phyloP scores from a whole-genome alignment of 805 yeast species.

The Teunomyces panamensis region DNA sequence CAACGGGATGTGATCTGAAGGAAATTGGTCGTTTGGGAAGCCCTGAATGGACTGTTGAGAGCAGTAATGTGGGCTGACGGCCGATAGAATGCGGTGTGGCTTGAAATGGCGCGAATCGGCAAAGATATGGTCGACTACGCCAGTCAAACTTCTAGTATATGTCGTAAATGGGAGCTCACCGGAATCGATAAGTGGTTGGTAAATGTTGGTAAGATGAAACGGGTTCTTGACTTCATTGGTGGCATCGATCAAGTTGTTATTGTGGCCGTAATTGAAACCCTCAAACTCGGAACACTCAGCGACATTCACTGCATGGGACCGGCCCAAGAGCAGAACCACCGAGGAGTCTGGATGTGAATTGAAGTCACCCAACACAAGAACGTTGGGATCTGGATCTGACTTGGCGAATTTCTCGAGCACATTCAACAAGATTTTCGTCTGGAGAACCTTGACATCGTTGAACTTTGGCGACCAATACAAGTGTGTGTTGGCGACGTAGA shows the following conservation, averaged over 20 bases:
- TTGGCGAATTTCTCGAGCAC: slow-evolving; percentile 70
- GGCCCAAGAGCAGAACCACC: slow-evolving; percentile 68
- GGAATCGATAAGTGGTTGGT: not conserved
- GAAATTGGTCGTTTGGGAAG: slow-evolving; percentile 89
- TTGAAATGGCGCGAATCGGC: slow-evolving; percentile 68
- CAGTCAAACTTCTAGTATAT: slow-evolving; percentile 88
- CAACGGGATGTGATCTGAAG: slow-evolving; percentile 90
- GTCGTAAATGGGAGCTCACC: slow-evolving; percentile 92
- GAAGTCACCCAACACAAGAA: slow-evolving; percentile 94
- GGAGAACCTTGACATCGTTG: slow-evolving; percentile 94
- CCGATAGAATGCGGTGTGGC: slow-evolving; percentile 80
- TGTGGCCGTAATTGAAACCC: slow-evolving; percentile 87
- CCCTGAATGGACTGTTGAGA: slow-evolving; percentile 70
- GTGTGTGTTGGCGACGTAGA: slow-evolving; percentile 85
- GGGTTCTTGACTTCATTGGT: slow-evolving; percentile 60
- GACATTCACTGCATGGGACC: slow-evolving; percentile 71
- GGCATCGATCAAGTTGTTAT: slow-evolving; percentile 82
- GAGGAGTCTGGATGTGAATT: slow-evolving; percentile 86
- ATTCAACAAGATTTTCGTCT: slow-evolving; percentile 86
- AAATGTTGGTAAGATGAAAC: not conserved
- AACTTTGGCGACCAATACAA: slow-evolving; percentile 98
- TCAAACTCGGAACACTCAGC: slow-evolving; percentile 74
- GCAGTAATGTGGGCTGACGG: slow-evolving; percentile 78
- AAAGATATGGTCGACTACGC: slow-evolving; percentile 95
- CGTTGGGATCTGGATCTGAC: slow-evolving; percentile 42